Conservation (phyloP, 345 rosid genomes). For the Isatis tinctoria region DNA sequence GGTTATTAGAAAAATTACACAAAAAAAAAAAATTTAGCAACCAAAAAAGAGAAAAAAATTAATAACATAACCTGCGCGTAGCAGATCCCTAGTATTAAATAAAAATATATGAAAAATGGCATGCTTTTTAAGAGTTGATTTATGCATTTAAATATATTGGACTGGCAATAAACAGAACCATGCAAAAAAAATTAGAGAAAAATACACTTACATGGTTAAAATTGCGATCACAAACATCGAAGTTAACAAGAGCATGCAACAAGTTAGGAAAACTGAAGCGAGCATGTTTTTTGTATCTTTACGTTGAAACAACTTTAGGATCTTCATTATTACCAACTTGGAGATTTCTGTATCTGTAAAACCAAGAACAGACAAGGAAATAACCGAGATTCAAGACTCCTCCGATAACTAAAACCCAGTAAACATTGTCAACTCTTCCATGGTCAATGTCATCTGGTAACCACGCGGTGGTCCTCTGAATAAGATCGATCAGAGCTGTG, state of each 20-base stretch:
- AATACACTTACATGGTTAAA: no score
- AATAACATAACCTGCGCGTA: no score
- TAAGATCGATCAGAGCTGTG: constrained; percentile 3
- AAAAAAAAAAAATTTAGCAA: no score
- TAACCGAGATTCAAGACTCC: constrained; percentile 40
- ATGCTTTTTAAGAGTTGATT: no score
- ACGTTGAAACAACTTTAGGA: neutral
- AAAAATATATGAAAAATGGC: no score
- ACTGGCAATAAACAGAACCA: no score
- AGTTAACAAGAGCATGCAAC: neutral
- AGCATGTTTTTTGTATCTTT: neutral
- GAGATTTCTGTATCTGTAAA: constrained; percentile 33
- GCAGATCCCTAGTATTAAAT: no score
- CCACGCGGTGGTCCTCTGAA: constrained; percentile 37
- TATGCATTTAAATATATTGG: no score
- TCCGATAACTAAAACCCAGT: constrained; percentile 34
- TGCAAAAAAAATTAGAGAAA: no score
- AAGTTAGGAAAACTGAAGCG: neutral
- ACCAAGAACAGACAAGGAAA: constrained; percentile 31
- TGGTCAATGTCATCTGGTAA: constrained; percentile 41
- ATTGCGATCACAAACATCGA: no score
- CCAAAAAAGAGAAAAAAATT: no score
- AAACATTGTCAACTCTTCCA: constrained; percentile 45
- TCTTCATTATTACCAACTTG: neutral
- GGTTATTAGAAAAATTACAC: no score